Base-by-base conservation (phyloP, 257 asterid genomes). In the Penstemon davidsonii region DNA sequence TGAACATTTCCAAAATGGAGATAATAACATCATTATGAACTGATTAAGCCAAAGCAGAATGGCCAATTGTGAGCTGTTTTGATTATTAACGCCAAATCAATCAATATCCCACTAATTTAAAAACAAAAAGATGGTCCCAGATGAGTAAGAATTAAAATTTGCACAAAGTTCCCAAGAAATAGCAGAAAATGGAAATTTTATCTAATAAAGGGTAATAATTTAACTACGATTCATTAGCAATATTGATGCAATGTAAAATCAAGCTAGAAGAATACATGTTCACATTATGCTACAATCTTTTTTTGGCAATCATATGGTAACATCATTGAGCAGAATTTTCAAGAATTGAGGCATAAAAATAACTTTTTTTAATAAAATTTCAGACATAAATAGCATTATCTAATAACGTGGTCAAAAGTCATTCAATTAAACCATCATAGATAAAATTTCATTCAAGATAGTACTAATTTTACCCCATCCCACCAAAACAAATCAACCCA, bases 241-340 rank as follows among this genome's bases (percentile, higher is more conserved):
- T 60, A 58, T 75, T 72, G 63, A 58, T 55, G 40, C 44, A 12
- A 52, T 1, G 59, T 63, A 46, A 60, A 73, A 33, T 42, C n/a
- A 51, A 62, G 37, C 51, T 68, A 46, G 69, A 38, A 57, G 51
- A 67, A 56, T 55, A 11, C 46, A 44, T 47, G 69, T 75, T 76
- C 84, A 71, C 78, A 68, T 64, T n/a, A 0, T 4, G 5, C 15
- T 11, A 12, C 2, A 8, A 47, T 10, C 57, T 7, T 53, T 74
- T 56, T 77, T 64, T 38, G 49, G 66, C 67, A 68, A 25, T 53
- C 40, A 43, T 59, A 52, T 47, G 63, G 37, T 38, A 69, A 58
- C 33, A 25, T 25, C 41, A 62, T 64, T 60, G 80, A 79, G 80
- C 75, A 65, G 82, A 47, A 74, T 71, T 38, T 66, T 74, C 69